Conservation (phyloP, 1,139 yeast genomes). For the Diutina siamensis region DNA sequence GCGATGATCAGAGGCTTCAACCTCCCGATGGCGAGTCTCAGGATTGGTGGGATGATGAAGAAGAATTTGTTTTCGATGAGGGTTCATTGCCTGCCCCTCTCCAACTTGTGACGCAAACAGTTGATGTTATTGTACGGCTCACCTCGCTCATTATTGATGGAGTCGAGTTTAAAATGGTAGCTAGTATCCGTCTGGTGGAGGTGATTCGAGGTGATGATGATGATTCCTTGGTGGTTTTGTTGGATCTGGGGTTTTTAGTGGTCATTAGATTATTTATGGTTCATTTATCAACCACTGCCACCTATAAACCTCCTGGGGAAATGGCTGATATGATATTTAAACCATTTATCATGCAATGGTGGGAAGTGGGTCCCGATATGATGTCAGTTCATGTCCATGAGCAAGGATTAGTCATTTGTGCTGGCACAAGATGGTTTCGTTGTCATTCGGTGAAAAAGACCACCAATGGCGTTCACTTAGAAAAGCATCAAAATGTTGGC, state of each 20-base stretch:
- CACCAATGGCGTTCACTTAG: not conserved
- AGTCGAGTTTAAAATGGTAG: not conserved
- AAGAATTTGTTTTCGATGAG: not conserved
- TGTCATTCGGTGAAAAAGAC: not conserved
- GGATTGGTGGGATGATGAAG: constrained; percentile 5
- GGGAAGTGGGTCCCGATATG: not conserved
- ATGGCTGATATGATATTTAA: not conserved
- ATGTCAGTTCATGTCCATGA: not conserved
- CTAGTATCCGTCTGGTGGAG: constrained; percentile 1
- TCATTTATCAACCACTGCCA: not conserved
- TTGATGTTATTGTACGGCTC: not conserved
- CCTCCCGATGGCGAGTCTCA: not conserved
- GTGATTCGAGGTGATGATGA: not conserved
- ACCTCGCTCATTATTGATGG: not conserved
- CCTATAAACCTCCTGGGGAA: not conserved
- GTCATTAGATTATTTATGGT: not conserved
- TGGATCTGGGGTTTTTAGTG: constrained; percentile 1
- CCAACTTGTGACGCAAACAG: not conserved
- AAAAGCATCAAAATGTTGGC: not conserved
- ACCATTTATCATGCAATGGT: constrained; percentile 5
- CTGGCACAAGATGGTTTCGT: not conserved
- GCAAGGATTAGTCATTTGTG: not conserved
- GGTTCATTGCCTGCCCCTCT: not conserved
- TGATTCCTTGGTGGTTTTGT: not conserved
- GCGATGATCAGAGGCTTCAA: not conserved